A percentile compares a stretch with the other conserved stretches of the same genome.
Evolutionary conservation across 768 basidiomycete species (phyloP).

Genomic region (Boletus sensibilis): DNA sequence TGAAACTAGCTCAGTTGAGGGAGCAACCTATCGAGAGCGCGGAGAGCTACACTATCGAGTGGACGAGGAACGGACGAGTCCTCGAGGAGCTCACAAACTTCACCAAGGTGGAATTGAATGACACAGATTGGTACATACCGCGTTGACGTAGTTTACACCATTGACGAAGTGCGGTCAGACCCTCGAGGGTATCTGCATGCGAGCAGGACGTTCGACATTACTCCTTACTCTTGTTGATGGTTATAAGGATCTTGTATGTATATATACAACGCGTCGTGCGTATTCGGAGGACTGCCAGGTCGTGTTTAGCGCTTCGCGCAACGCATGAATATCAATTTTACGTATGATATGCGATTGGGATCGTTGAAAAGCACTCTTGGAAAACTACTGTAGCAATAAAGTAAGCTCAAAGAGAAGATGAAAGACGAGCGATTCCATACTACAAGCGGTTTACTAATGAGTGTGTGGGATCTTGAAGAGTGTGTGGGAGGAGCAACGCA

Average conservation of each 20-base stretch:
- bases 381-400: conserved; percentile 25
- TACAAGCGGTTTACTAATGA: conserved; percentile 29
- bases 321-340: conserved; percentile 12
- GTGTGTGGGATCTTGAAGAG: conserved; percentile 11
- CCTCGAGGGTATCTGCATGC: conserved; percentile 33
- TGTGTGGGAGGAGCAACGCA: conserved; percentile 5
- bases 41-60: conserved; percentile 57
- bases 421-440: conserved; percentile 22
- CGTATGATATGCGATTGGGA: conserved; percentile 13
- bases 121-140: conserved; percentile 41
- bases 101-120: conserved; percentile 46
- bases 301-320: background rate
- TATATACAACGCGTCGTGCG: background rate
- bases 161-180: conserved; percentile 58
- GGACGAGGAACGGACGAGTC: conserved; percentile 48
- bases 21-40: conserved; percentile 24
- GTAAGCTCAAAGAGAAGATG: conserved; percentile 17
- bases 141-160: conserved; percentile 48
- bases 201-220: conserved; percentile 16
- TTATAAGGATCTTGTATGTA: background rate
- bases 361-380: conserved; percentile 8
- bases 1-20: conserved; percentile 62
- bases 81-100: conserved; percentile 49
- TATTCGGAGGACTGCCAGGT: background rate
- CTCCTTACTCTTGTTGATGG: background rate